Percentiles rank a stretch among this genome's conserved stretches.
Conservation (phyloP, 257 asterid species). For the Verbascum thapsus region DNA sequence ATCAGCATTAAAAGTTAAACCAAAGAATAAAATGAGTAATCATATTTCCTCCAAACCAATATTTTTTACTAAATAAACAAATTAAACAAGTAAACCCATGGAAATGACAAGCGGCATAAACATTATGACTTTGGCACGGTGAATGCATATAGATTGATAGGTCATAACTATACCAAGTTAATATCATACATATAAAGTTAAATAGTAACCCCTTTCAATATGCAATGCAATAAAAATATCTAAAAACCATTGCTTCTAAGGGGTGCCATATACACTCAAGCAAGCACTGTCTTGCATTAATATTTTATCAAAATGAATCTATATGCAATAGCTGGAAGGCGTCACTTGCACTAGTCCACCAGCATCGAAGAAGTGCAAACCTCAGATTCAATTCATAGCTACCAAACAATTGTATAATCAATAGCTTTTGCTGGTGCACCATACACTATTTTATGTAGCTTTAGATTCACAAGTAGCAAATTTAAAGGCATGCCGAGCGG, state of each 20-base stretch:
- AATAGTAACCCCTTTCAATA: no score
- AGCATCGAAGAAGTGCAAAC: no score
- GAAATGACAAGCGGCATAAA: background rate
- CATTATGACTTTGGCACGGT: background rate
- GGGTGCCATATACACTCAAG: background rate
- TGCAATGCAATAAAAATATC: no score
- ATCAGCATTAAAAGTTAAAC: slow-evolving; percentile 3
- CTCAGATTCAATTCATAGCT: background rate
- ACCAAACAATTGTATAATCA: background rate
- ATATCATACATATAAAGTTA: background rate
- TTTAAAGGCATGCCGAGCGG: background rate
- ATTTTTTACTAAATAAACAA: background rate
- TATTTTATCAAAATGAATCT: no score
- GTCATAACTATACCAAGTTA: background rate
- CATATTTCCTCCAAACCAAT: no score
- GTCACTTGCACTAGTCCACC: no score
- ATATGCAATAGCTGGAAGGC: no score
- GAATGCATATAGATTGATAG: no score
- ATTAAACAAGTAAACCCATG: slow-evolving; percentile 5
- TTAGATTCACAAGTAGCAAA: no score
- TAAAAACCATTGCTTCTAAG: no score
- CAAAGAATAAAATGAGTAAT: background rate
- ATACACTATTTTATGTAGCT: no score
- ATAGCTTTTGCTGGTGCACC: background rate
- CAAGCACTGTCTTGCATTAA: no score